These are phyloP conservation scores for Beverwykella pulmonaria DNA, from an alignment of 495 filamentous ascomycete species.

Conservation along the genomic window DNA sequence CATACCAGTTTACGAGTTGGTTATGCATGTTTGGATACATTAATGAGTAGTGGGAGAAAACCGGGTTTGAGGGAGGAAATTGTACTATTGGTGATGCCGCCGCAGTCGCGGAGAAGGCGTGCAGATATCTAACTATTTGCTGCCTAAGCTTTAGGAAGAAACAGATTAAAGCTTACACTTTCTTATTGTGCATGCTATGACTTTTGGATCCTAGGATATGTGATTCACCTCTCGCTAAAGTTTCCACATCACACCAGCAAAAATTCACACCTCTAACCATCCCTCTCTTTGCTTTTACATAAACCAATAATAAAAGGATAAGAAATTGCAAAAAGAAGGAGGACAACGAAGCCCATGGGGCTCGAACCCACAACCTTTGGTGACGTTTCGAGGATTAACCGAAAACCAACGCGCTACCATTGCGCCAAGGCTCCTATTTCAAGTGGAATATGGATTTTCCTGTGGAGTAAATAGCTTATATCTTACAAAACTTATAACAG, in stretches of 20 bases:
- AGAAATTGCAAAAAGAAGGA: slow-evolving; percentile 12
- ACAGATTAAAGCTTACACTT: slow-evolving; percentile 6
- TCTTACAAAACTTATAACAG: too few relatives aligned
- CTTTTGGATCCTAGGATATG: too few relatives aligned
- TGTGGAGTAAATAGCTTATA: background rate
- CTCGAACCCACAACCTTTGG: slow-evolving; percentile 45
- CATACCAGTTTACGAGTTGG: slow-evolving; percentile 10
- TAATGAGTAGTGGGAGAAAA: background rate
- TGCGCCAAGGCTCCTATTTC: slow-evolving; percentile 35
- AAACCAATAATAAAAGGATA: background rate
- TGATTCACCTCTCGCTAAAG: slow-evolving; percentile 4
- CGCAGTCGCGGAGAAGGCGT: background rate
- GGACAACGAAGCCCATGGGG: slow-evolving; percentile 40
- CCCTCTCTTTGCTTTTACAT: background rate
- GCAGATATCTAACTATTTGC: slow-evolving; percentile 1
- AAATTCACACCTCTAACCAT: background rate
- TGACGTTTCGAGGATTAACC: slow-evolving; percentile 32
- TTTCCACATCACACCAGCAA: background rate
- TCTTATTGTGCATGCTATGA: background rate
- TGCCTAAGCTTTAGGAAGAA: slow-evolving; percentile 4
- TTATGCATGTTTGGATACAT: slow-evolving; percentile 6
- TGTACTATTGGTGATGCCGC: background rate
- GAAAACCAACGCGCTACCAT: slow-evolving; percentile 47
- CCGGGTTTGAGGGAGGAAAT: background rate
- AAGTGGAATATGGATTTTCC: slow-evolving; percentile 3